A percentile compares a stretch with the other conserved stretches of the same genome.
Conservation (phyloP, 306 rosid genomes). For the Castanopsis chinensis region DNA sequence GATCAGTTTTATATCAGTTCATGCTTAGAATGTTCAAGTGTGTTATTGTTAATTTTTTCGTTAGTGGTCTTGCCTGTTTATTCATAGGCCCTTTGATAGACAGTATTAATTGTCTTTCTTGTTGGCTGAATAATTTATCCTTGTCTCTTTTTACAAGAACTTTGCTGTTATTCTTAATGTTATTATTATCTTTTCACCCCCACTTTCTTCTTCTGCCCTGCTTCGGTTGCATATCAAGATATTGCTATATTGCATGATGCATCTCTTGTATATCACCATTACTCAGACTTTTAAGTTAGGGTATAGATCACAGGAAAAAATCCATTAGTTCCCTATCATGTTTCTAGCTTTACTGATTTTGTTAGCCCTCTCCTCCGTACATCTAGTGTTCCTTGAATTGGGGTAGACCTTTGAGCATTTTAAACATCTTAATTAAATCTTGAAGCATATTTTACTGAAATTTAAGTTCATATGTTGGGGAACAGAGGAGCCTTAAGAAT, state of each 20-base stretch:
- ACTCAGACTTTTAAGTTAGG: background rate
- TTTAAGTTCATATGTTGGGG: too few relatives aligned
- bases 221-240: background rate
- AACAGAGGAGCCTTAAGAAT: too few relatives aligned
- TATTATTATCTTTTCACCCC: background rate
- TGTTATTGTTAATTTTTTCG: background rate
- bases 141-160: background rate
- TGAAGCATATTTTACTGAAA: too few relatives aligned
- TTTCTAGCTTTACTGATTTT: background rate
- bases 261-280: background rate
- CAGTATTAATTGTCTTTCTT: background rate
- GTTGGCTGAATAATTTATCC: background rate
- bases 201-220: background rate
- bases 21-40: conserved; percentile 14
- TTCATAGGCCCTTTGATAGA: background rate
- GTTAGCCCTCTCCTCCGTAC: too few relatives aligned
- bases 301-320: background rate
- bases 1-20: conserved; percentile 20
- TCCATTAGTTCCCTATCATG: too few relatives aligned
- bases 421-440: too few relatives aligned
- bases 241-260: background rate
- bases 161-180: background rate
- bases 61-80: background rate
- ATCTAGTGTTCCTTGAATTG: too few relatives aligned
- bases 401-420: too few relatives aligned